Evolutionary conservation across 2,329 filamentous ascomycete species (phyloP), one percentile per base, ranked within the genome.

Genomic region (Nigrograna mackinnonii): DNA sequence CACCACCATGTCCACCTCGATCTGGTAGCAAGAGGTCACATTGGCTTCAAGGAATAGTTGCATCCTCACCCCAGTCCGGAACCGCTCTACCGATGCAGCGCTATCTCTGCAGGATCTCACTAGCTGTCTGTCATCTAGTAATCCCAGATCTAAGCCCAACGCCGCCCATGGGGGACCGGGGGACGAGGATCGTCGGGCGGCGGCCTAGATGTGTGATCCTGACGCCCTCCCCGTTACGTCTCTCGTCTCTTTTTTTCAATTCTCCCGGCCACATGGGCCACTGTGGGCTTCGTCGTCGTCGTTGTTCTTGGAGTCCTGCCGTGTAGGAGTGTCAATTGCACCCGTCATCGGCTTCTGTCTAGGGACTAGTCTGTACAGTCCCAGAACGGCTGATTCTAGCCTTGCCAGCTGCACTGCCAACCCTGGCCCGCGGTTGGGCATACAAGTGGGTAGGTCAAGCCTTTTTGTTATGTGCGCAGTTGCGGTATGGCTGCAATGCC

Each of bases 61-160:
- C n/a, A n/a, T 52, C 54, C 60, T 55, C 64, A 57, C 55, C 50
- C 56, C 18, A 41, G 16, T 12, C 45, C 53, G 50, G 52, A 53
- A 41, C 52, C 49, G 22, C 47, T 52, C 45, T 58, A 54, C 57
- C 58, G 57, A 49, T 56, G 54, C 52, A 47, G 39, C 55, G 51
- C 55, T 50, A 55, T 52, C 50, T 52, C 43, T 58, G 56, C 57
- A 62, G 55, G 55, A 62, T 62, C 54, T 65, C 50, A 49, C 37
- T 47, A 52, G 48, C 49, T 55, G 57, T 56, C 57, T 61, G 34
- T 50, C 52, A 55, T 57, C 57, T 49, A 44, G 39, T 37, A 47
- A 50, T 52, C 51, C 53, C 47, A 64, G 59, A 65, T 63, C 60
- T 58, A 44, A 43, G 6, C 21, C 22, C 26, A 44, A 17, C 38